Base-by-base conservation (phyloP, 306 rosid genomes). In the Styphnolobium japonicum region DNA sequence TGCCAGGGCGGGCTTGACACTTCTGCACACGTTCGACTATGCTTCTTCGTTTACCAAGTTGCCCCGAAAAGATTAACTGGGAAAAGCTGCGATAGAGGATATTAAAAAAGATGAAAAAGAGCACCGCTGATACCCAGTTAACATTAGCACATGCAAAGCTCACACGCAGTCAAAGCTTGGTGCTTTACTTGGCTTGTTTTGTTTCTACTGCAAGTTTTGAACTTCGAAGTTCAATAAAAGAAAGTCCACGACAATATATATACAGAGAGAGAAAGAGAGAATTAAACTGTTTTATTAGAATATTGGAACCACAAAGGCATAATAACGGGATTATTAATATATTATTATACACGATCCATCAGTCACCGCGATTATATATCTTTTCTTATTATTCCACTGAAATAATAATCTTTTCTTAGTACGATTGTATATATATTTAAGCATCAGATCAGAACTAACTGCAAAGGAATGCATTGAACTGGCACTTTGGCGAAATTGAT, bases 401-500 rank as follows among this genome's bases (percentile, higher is more conserved):
- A 27, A 27, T 14, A 49, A 49, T 16, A 5, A n/a, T n/a, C n/a
- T n/a, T n/a, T n/a, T n/a, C n/a, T n/a, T n/a, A n/a, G n/a, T n/a
- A n/a, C n/a, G n/a, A n/a, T n/a, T n/a, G n/a, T n/a, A n/a, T n/a
- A n/a, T n/a, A n/a, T n/a, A n/a, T n/a, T n/a, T n/a, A n/a, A n/a
- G n/a, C n/a, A n/a, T n/a, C n/a, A n/a, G n/a, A n/a, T n/a, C n/a
- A n/a, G n/a, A n/a, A n/a, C n/a, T n/a, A n/a, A n/a, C 1, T 14
- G 67, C 90, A 92, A 33, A 82, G 83, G 43, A 79, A 87, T 9
- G 80, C 86, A 31, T 66, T 61, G 0, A 95, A 84, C 3, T 80
- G 80, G 46, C 85, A 80, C 15, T 58, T n/a, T 0, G 96, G 87
- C 7, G 98, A 85, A 37, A 95, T 87, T 15, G 87, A 31, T 23